These are phyloP conservation scores for Eucalyptus viminalis DNA, from an alignment of 345 rosid species.

Conservation along the genomic window DNA sequence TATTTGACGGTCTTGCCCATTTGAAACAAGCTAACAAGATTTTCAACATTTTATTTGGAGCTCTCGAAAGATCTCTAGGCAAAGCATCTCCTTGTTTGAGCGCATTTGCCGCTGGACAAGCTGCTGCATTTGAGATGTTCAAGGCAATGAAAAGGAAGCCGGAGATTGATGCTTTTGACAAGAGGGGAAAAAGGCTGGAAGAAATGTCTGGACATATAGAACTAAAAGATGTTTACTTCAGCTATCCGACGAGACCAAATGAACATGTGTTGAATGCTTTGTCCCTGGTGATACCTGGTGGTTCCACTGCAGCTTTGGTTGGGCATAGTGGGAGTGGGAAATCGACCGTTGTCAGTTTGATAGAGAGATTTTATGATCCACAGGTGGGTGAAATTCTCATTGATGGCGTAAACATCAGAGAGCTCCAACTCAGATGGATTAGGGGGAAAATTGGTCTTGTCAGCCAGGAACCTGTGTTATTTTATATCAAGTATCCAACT, in stretches of 20 bases:
- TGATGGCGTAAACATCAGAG: constrained; percentile 46
- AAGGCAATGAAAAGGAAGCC: constrained; percentile 46
- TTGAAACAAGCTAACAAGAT: background rate
- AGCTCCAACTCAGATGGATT: constrained; percentile 54
- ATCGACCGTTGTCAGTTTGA: constrained; percentile 50
- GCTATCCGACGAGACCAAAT: constrained; percentile 56
- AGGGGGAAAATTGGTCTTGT: constrained; percentile 63
- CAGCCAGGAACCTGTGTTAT: constrained; percentile 69
- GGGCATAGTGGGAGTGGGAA: constrained; percentile 77
- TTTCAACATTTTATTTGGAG: background rate
- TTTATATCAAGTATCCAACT: constrained; percentile 23
- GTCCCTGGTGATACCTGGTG: constrained; percentile 37
- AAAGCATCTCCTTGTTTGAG: constrained; percentile 46
- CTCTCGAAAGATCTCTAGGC: constrained; percentile 45
- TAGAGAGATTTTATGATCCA: constrained; percentile 71
- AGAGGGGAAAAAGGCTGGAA: constrained; percentile 18
- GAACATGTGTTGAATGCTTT: constrained; percentile 38
- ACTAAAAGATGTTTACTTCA: constrained; percentile 38
- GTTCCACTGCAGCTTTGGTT: constrained; percentile 51
- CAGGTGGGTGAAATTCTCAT: constrained; percentile 36
- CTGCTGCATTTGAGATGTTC: constrained; percentile 59
- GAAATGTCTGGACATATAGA: constrained; percentile 46
- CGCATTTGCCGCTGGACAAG: constrained; percentile 54
- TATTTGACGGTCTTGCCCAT: background rate
- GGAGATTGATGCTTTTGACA: constrained; percentile 33